These are phyloP conservation scores for Vickermania spadyakhi DNA, from an alignment of 208 protist species.

Conservation along the genomic window DNA sequence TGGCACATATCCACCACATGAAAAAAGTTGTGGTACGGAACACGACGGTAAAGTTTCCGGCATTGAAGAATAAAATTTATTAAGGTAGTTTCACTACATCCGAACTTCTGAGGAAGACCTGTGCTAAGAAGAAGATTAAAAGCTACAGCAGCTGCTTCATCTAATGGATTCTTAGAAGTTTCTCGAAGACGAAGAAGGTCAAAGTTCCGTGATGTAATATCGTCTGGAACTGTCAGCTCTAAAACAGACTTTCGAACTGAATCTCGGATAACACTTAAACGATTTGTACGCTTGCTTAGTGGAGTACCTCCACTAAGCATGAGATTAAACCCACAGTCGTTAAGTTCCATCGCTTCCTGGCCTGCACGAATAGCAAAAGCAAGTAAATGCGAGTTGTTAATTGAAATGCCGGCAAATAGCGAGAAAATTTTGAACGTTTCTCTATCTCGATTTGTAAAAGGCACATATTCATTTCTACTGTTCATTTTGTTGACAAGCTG, in stretches of 20 bases:
- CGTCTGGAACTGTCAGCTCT: conserved; percentile 26
- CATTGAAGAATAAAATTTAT: conserved; percentile 75
- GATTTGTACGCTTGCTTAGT: neutral
- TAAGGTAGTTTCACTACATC: conserved; percentile 49
- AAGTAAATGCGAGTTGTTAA: conserved; percentile 77
- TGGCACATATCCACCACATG: conserved; percentile 80
- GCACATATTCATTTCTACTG: conserved; percentile 24
- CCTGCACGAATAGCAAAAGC: conserved; percentile 70
- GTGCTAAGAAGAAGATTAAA: conserved; percentile 39
- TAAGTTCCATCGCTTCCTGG: conserved; percentile 61
- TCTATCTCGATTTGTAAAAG: conserved; percentile 38
- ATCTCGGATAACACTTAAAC: conserved; percentile 22
- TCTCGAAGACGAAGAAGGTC: conserved; percentile 60
- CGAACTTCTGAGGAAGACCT: conserved; percentile 66
- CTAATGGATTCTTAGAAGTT: conserved; percentile 20
- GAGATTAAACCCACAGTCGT: conserved; percentile 24
- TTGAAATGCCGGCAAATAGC: conserved; percentile 73
- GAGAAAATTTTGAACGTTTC: conserved; percentile 74
- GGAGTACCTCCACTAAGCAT: neutral
- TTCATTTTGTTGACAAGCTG: conserved; percentile 81
- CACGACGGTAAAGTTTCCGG: conserved; percentile 66
- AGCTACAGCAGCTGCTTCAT: conserved; percentile 38
- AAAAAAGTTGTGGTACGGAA: conserved; percentile 87
- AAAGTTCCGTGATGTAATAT: conserved; percentile 56
- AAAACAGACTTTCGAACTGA: conserved; percentile 27